These are phyloP conservation scores for Lepidium africanum DNA, from an alignment of 345 rosid genomes.

Conservation along the genomic window DNA sequence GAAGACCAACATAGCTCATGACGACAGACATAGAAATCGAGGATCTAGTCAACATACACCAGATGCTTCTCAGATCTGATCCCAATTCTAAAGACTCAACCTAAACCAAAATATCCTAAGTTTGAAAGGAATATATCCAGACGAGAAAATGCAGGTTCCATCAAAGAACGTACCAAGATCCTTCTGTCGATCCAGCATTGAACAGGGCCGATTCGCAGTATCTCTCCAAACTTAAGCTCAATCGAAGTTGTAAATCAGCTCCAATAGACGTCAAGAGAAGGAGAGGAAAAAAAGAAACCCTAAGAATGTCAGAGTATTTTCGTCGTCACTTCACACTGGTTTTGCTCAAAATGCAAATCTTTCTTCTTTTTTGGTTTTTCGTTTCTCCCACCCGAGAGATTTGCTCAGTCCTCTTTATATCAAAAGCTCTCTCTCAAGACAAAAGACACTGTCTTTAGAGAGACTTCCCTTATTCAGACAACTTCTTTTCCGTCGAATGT, in stretches of 20 bases:
- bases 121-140: neutral
- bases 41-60: neutral
- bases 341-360: constrained; percentile 4
- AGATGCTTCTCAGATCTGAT: constrained; percentile 7
- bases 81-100: neutral
- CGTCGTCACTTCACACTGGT: constrained; percentile 5
- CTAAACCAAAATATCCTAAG: neutral
- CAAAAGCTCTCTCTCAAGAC: neutral
- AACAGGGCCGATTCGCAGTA: neutral
- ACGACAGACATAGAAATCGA: neutral
- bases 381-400: neutral
- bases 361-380: neutral
- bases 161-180: neutral
- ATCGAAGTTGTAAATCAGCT: neutral
- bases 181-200: constrained; percentile 7
- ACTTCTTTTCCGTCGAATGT: neutral
- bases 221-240: neutral
- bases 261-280: neutral
- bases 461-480: constrained; percentile 8
- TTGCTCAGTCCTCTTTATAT: neutral
- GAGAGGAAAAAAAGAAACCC: neutral
- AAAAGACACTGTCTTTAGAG: neutral
- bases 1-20: too few relatives aligned
- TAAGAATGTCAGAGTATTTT: neutral
- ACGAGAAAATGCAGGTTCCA: neutral